A percentile compares a stretch with the other conserved stretches of the same genome.
Conservation (phyloP, 208 protist genomes). For the Plasmodiophora brassicae region DNA sequence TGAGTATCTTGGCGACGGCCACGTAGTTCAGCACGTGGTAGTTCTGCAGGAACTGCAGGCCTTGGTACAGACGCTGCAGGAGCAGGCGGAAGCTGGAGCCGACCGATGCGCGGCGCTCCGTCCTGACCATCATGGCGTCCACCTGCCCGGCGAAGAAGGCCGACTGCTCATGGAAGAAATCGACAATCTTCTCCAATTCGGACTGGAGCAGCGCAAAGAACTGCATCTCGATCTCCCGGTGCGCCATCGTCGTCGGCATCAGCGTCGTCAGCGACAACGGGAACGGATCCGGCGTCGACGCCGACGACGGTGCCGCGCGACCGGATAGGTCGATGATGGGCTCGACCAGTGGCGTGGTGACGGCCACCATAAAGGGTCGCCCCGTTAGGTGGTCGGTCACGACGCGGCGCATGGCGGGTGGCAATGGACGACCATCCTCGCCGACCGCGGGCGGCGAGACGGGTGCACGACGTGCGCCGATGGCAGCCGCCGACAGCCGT, state of each 20-base stretch:
- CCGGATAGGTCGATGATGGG: too few relatives aligned
- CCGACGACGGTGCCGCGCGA: too few relatives aligned
- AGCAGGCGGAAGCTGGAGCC: neutral
- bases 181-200: neutral
- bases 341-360: too few relatives aligned
- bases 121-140: neutral
- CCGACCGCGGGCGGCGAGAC: too few relatives aligned
- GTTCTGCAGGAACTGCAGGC: neutral
- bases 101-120: neutral
- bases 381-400: too few relatives aligned
- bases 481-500: neutral
- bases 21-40: constrained; percentile 22
- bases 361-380: too few relatives aligned
- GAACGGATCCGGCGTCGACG: too few relatives aligned
- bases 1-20: neutral
- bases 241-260: neutral
- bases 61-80: constrained; percentile 9
- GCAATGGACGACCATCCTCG: too few relatives aligned
- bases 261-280: too few relatives aligned
- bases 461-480: too few relatives aligned
- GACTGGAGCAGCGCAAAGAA: neutral
- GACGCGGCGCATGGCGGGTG: too few relatives aligned
- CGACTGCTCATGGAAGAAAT: neutral
- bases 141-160: neutral
- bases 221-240: neutral